These are phyloP conservation scores for Cadophora luteo-olivacea DNA, from an alignment of 2,329 filamentous ascomycete genomes.

Conservation along the genomic window DNA sequence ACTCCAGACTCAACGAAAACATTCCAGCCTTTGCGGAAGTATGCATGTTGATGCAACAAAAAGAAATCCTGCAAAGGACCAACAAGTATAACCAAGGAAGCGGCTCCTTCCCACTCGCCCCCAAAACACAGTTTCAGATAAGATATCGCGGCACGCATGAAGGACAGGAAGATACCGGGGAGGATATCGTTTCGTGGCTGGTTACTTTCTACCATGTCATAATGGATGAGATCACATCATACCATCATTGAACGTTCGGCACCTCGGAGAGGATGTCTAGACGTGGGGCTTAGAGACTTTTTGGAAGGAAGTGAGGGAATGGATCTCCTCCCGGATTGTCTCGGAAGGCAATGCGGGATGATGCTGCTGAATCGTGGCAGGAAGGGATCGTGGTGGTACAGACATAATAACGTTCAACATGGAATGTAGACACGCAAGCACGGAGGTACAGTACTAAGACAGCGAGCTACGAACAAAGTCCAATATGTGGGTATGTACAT, in stretches of 20 bases:
- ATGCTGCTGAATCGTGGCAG: neutral
- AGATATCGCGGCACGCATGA: neutral
- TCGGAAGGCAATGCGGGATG: neutral
- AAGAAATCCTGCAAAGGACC: neutral
- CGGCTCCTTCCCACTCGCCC: neutral
- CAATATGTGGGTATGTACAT: neutral
- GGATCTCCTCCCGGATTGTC: neutral
- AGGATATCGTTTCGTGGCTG: neutral
- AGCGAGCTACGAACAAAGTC: too few relatives aligned
- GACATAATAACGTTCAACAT: neutral
- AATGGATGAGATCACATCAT: neutral
- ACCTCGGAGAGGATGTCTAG: too few relatives aligned
- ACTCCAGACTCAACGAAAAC: neutral
- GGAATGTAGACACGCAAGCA: neutral
- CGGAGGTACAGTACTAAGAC: neutral
- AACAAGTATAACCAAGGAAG: neutral
- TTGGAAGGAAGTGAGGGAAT: neutral
- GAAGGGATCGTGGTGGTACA: neutral
- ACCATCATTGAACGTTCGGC: too few relatives aligned
- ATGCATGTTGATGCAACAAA: neutral
- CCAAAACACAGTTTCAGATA: neutral
- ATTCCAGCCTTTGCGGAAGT: neutral
- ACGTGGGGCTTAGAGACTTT: neutral
- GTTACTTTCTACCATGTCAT: neutral
- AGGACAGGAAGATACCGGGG: neutral